Evolutionary conservation across 257 asterid genomes (phyloP).

Genomic region (Fraxinus excelsior): DNA sequence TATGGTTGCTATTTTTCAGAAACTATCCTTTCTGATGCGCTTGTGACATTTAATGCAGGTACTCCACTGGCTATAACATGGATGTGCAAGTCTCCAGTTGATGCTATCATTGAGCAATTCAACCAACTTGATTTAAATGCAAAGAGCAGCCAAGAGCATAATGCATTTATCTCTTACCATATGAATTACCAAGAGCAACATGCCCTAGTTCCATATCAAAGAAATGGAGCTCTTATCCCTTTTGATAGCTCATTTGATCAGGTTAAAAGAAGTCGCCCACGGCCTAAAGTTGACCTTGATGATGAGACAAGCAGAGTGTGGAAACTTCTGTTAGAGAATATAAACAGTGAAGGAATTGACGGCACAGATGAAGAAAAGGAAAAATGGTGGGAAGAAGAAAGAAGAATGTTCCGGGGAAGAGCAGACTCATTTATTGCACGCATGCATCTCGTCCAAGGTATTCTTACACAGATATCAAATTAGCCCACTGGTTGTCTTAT

Average conservation of each 20-base stretch:
- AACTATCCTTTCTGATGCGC: slow-evolving; percentile 23
- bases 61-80: slow-evolving; percentile 52
- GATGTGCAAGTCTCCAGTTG: slow-evolving; percentile 46
- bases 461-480: slow-evolving; percentile 13
- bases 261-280: slow-evolving; percentile 52
- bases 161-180: slow-evolving; percentile 37
- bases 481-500: slow-evolving; percentile 6
- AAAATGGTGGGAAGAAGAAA: slow-evolving; percentile 70
- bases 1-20: slow-evolving; percentile 21
- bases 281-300: slow-evolving; percentile 80
- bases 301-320: slow-evolving; percentile 68
- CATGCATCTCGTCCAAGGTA: slow-evolving; percentile 85
- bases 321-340: slow-evolving; percentile 61
- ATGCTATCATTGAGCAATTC: slow-evolving; percentile 55
- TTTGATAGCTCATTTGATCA: slow-evolving; percentile 44
- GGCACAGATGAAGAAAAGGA: slow-evolving; percentile 56
- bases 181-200: slow-evolving; percentile 38
- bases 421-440: slow-evolving; percentile 72
- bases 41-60: slow-evolving; percentile 52
- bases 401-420: slow-evolving; percentile 62
- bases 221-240: slow-evolving; percentile 66
- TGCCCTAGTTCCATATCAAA: slow-evolving; percentile 74
- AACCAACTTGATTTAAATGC: slow-evolving; percentile 55
- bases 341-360: slow-evolving; percentile 55
- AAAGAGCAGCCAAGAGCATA: slow-evolving; percentile 34